Conservation (phyloP, 1,139 yeast genomes). For the Saccharomyces hybrid region DNA sequence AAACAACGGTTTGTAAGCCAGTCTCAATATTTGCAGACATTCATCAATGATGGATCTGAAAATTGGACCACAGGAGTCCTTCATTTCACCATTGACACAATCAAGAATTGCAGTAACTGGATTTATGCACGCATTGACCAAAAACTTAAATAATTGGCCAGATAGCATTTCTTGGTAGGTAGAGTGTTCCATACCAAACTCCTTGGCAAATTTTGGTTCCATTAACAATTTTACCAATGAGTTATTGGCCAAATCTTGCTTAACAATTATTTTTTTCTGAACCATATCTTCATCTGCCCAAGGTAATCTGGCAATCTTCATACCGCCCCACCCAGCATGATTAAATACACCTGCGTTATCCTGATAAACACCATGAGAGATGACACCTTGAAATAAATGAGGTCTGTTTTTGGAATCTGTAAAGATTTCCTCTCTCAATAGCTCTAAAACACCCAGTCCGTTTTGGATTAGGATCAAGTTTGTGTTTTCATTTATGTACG, state of each 20-base stretch:
- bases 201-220: slow-evolving; percentile 23
- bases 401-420: slow-evolving; percentile 44
- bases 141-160: slow-evolving; percentile 66
- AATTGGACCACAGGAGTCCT: slow-evolving; percentile 33
- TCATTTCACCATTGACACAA: slow-evolving; percentile 67
- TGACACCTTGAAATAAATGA: slow-evolving; percentile 60
- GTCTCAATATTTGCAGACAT: slow-evolving; percentile 36
- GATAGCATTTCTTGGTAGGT: slow-evolving; percentile 49
- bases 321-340: slow-evolving; percentile 62
- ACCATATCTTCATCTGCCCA: slow-evolving; percentile 20
- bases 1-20: slow-evolving; percentile 27
- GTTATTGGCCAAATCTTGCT: slow-evolving; percentile 14
- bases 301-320: slow-evolving; percentile 46
- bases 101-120: slow-evolving; percentile 72
- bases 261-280: slow-evolving; percentile 17
- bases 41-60: slow-evolving; percentile 47
- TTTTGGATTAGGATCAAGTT: slow-evolving; percentile 71
- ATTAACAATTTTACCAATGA: slow-evolving; percentile 26
- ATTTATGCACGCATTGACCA: slow-evolving; percentile 75
- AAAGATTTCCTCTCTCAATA: slow-evolving; percentile 52
- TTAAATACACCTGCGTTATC: slow-evolving; percentile 35
- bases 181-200: slow-evolving; percentile 40
- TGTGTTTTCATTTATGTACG: slow-evolving; percentile 42
- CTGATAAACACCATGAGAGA: slow-evolving; percentile 68
- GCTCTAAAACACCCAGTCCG: slow-evolving; percentile 73